Conservation (phyloP, 2,329 filamentous ascomycete genomes). For the Fusarium sp. region DNA sequence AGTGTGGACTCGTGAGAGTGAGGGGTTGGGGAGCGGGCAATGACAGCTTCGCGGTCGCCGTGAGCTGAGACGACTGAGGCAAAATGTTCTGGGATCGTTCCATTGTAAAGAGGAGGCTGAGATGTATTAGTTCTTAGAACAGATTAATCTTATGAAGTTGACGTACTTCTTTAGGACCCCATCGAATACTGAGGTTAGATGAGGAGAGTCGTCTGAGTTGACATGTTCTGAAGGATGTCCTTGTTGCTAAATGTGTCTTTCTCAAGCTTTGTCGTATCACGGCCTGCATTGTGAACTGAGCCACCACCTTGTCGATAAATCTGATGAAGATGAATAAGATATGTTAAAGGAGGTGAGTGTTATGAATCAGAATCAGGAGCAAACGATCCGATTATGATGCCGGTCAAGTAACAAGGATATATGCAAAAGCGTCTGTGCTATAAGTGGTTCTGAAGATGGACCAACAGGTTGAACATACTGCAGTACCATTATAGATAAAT, state of each 20-base stretch:
- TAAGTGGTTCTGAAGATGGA: background rate
- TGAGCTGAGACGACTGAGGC: conserved; percentile 69
- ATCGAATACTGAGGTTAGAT: conserved; percentile 45
- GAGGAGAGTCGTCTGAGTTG: conserved; percentile 36
- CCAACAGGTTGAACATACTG: background rate
- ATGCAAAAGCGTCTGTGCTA: background rate
- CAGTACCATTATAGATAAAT: background rate
- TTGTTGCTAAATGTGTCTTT: conserved; percentile 7
- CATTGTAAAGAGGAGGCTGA: conserved; percentile 72
- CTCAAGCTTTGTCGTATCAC: conserved; percentile 27
- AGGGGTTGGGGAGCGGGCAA: conserved; percentile 58
- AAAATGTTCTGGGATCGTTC: conserved; percentile 81
- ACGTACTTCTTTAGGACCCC: conserved; percentile 47
- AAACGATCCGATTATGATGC: background rate
- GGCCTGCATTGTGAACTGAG: conserved; percentile 30
- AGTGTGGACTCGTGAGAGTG: conserved; percentile 70
- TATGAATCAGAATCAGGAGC: background rate
- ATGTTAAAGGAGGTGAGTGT: background rate
- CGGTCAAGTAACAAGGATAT: background rate
- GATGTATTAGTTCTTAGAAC: conserved; percentile 2
- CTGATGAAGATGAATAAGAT: background rate
- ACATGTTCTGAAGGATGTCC: conserved; percentile 5
- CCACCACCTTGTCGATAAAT: background rate
- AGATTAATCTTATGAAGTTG: no score
- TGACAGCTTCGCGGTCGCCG: conserved; percentile 72